Percentiles rank a stretch among this genome's conserved stretches.
These are phyloP conservation scores for Cyanodermella asteris DNA, from an alignment of 2,329 filamentous ascomycete genomes.

Conservation along the genomic window DNA sequence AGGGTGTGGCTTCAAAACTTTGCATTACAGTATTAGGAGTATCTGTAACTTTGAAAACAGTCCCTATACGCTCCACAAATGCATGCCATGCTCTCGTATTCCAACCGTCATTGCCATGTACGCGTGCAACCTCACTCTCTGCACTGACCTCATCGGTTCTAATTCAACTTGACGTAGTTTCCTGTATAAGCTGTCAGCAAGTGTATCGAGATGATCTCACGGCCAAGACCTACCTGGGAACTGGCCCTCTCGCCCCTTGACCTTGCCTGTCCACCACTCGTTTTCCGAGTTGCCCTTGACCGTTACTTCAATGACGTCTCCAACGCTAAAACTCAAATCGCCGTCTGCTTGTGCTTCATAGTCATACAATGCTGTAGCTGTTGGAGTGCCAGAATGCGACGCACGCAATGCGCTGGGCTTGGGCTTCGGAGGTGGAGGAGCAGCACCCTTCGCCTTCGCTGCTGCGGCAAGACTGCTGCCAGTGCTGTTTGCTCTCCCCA, in stretches of 20 bases:
- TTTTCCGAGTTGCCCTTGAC: slow-evolving; percentile 71
- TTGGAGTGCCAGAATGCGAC: slow-evolving; percentile 44
- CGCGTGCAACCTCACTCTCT: too few species aligned
- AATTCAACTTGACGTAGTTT: too few species aligned
- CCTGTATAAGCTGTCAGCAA: too few species aligned
- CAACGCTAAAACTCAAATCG: slow-evolving; percentile 72
- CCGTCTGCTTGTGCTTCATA: slow-evolving; percentile 90
- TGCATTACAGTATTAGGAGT: too few species aligned
- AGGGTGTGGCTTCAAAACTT: too few species aligned
- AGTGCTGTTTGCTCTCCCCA: slow-evolving; percentile 20
- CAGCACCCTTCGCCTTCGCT: slow-evolving; percentile 45
- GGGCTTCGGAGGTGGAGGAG: slow-evolving; percentile 54
- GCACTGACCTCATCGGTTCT: too few species aligned
- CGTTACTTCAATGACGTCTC: slow-evolving; percentile 78
- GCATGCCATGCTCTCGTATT: too few species aligned
- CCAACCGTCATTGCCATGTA: too few species aligned
- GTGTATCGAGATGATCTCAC: too few species aligned
- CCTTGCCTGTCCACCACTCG: slow-evolving; percentile 85
- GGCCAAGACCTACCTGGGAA: slow-evolving; percentile 56
- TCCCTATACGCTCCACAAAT: too few species aligned
- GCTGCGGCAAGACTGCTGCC: slow-evolving; percentile 23
- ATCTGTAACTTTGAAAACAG: too few species aligned
- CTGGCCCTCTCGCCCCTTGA: slow-evolving; percentile 64
- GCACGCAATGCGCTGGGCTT: slow-evolving; percentile 55
- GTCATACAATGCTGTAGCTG: slow-evolving; percentile 78